Percentiles rank a stretch among this genome's conserved stretches.
Evolutionary conservation across 495 filamentous ascomycete species (phyloP).

Genomic region (Bombardia bombarda): DNA sequence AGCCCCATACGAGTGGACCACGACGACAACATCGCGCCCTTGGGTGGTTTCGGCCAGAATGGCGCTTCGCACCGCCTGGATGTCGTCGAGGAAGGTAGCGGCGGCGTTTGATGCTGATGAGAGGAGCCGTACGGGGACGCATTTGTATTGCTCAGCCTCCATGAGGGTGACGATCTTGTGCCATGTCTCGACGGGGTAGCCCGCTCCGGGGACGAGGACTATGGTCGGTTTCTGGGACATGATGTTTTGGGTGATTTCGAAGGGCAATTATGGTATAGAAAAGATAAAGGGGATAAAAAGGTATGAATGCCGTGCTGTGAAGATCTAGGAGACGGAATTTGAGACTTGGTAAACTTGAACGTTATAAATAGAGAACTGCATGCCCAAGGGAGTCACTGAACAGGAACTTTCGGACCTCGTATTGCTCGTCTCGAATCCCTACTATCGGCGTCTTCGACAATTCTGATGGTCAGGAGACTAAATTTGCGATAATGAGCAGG

Average conservation of each 20-base stretch:
- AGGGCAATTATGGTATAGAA: no score
- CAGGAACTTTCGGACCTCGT: no score
- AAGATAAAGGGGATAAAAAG: no score
- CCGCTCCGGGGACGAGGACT: conserved; percentile 41
- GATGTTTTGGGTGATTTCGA: not conserved
- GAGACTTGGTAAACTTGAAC: no score
- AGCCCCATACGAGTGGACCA: conserved; percentile 46
- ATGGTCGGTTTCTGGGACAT: conserved; percentile 23
- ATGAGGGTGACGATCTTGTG: conserved; percentile 28
- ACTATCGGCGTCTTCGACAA: no score
- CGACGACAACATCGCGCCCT: conserved; percentile 38
- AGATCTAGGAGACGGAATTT: no score
- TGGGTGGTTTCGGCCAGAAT: conserved; percentile 22
- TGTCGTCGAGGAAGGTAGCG: conserved; percentile 22
- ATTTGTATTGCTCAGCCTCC: conserved; percentile 25
- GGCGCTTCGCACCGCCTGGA: conserved; percentile 24
- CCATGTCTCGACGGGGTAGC: conserved; percentile 33
- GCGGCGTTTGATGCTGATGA: conserved; percentile 22
- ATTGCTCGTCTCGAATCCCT: no score
- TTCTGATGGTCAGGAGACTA: no score
- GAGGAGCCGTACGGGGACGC: conserved; percentile 29
- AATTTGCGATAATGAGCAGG: no score
- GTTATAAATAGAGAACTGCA: no score
- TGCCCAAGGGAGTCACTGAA: no score
- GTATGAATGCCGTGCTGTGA: no score